These are phyloP conservation scores for Daldinia grandis DNA, from an alignment of 495 filamentous ascomycete genomes.

Conservation along the genomic window DNA sequence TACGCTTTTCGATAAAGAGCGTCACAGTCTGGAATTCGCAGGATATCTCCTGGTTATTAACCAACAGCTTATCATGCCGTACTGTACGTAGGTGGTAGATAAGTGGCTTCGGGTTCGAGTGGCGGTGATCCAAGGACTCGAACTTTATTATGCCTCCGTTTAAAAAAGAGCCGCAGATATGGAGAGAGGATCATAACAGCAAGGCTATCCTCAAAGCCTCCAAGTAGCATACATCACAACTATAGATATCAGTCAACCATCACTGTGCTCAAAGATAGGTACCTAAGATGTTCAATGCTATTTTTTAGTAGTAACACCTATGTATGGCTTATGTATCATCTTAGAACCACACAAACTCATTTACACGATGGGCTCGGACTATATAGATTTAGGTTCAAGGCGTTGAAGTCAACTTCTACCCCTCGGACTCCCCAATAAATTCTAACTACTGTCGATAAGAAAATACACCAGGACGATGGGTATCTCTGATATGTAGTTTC, in stretches of 20 bases:
- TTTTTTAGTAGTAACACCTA: neutral
- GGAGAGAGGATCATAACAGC: neutral
- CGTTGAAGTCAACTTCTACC: constrained; percentile 14
- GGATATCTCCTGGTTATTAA: neutral
- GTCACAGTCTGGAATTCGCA: neutral
- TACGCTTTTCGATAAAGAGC: neutral
- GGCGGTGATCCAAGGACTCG: neutral
- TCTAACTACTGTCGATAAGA: neutral
- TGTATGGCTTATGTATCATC: neutral
- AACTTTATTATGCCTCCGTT: neutral
- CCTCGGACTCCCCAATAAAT: constrained; percentile 8
- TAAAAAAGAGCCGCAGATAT: neutral
- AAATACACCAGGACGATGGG: neutral
- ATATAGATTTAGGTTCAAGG: constrained; percentile 12
- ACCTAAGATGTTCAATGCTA: neutral
- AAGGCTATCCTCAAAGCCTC: neutral
- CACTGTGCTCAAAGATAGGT: neutral
- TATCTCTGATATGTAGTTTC: neutral
- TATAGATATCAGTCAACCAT: neutral
- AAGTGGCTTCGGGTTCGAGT: neutral
- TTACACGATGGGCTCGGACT: neutral
- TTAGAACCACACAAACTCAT: neutral
- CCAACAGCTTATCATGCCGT: neutral
- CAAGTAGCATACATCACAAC: neutral
- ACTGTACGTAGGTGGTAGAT: neutral